A percentile compares a stretch with the other conserved stretches of the same genome.
Evolutionary conservation across 257 asterid species (phyloP).

Genomic region (Lavandula angustifolia): DNA sequence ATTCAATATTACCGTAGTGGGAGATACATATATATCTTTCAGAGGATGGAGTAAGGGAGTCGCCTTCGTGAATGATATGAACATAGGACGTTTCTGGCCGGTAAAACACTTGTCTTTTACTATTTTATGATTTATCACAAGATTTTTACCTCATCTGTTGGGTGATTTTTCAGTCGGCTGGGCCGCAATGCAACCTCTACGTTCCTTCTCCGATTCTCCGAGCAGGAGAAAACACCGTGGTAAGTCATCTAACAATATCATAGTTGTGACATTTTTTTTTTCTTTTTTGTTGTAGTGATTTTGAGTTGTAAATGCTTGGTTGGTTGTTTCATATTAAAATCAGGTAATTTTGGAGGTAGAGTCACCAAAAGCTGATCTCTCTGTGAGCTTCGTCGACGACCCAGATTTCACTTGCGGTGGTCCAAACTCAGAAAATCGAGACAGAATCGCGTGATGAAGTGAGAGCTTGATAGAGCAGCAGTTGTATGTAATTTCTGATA

Average conservation of each 20-base stretch:
- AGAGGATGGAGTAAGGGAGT: conserved; percentile 91
- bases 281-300: no score
- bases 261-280: not conserved
- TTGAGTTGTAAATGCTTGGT: no score
- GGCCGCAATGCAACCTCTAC: conserved; percentile 93
- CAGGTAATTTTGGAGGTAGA: conserved; percentile 88
- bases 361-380: conserved; percentile 51
- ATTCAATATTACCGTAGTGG: conserved; percentile 51
- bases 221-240: conserved; percentile 71
- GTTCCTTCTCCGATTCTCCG: conserved; percentile 86
- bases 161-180: conserved; percentile 61
- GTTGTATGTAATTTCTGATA: not conserved
- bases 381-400: conserved; percentile 52
- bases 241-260: conserved; percentile 35
- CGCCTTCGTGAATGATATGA: conserved; percentile 68
- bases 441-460: conserved; percentile 3
- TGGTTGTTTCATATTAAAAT: no score
- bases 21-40: conserved; percentile 80
- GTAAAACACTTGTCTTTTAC: conserved; percentile 37
- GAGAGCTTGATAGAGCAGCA: not conserved
- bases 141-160: not conserved
- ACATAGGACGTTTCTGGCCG: conserved; percentile 94
- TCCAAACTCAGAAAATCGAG: conserved; percentile 33
- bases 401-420: conserved; percentile 73
- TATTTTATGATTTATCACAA: not conserved